phyloP scores from a whole-genome alignment of 495 filamentous ascomycete species.

The Daldinia decipiens region DNA sequence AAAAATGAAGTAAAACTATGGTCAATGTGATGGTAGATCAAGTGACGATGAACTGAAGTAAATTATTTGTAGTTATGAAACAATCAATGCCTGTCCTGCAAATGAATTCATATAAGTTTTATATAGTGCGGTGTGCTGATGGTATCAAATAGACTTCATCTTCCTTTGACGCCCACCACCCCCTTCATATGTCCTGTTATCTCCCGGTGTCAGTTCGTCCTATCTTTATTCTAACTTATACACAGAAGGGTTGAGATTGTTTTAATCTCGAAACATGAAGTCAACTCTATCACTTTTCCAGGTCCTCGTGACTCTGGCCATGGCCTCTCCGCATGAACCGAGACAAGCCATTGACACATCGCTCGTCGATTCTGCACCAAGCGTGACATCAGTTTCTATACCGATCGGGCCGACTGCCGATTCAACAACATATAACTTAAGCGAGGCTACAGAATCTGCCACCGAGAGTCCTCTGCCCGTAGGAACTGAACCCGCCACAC shows the following conservation, averaged over 20 bases:
- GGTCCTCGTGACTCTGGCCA: slow-evolving; percentile 23
- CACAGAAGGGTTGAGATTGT: background rate
- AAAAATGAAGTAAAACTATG: background rate
- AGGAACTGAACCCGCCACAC: slow-evolving; percentile 20
- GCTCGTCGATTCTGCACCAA: slow-evolving; percentile 27
- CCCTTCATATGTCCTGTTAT: background rate
- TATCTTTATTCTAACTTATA: background rate
- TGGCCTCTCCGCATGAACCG: slow-evolving; percentile 31
- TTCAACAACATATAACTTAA: slow-evolving; percentile 34
- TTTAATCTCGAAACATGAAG: slow-evolving; percentile 23
- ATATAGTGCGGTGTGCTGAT: background rate
- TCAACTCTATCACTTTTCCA: slow-evolving; percentile 13
- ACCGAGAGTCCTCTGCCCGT: slow-evolving; percentile 37
- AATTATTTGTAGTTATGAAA: background rate
- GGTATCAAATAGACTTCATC: background rate
- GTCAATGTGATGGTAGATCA: background rate
- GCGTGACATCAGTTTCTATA: slow-evolving; percentile 24
- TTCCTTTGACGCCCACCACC: background rate
- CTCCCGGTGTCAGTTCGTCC: background rate
- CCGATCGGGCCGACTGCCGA: slow-evolving; percentile 33
- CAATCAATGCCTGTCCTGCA: background rate
- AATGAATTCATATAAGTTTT: background rate
- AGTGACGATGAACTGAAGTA: slow-evolving; percentile 2
- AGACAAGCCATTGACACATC: slow-evolving; percentile 41
- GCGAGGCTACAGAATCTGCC: slow-evolving; percentile 36